Percentiles rank a stretch among this genome's conserved stretches.
Conservation (phyloP, 768 basidiomycete species). For the Crepidotus variabilis region DNA sequence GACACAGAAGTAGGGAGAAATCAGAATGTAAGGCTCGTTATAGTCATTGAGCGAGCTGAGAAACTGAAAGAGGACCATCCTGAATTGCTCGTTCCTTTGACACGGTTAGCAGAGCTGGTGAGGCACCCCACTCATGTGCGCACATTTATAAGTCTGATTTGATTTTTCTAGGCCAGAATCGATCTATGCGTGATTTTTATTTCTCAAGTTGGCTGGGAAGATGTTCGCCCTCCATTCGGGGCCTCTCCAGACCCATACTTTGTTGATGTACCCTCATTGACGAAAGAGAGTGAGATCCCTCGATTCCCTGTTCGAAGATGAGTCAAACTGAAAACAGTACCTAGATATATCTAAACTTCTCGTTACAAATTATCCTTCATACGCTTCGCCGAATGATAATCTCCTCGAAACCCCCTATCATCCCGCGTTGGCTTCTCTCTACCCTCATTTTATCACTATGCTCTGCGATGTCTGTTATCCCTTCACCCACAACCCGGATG, state of each 20-base stretch:
- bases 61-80: constrained; percentile 57
- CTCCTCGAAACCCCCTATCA: constrained; percentile 39
- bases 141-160: background rate
- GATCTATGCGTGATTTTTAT: constrained; percentile 60
- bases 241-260: constrained; percentile 73
- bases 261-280: constrained; percentile 48
- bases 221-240: constrained; percentile 65
- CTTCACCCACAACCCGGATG: constrained; percentile 63
- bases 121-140: constrained; percentile 12
- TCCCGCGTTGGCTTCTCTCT: constrained; percentile 53
- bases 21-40: constrained; percentile 42
- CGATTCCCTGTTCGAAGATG: background rate
- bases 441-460: constrained; percentile 56
- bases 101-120: constrained; percentile 71
- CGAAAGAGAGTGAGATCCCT: constrained; percentile 50
- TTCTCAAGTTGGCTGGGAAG: constrained; percentile 67
- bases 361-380: constrained; percentile 30
- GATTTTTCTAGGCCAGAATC: constrained; percentile 45
- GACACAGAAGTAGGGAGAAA: constrained; percentile 15
- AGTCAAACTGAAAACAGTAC: background rate
- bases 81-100: constrained; percentile 65
- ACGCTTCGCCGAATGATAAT: constrained; percentile 12
- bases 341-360: constrained; percentile 33
- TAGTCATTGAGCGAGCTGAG: constrained; percentile 68
- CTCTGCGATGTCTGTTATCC: constrained; percentile 59